Conservation (phyloP, 352 stramenopile species). For the Globisporangium canariense region DNA sequence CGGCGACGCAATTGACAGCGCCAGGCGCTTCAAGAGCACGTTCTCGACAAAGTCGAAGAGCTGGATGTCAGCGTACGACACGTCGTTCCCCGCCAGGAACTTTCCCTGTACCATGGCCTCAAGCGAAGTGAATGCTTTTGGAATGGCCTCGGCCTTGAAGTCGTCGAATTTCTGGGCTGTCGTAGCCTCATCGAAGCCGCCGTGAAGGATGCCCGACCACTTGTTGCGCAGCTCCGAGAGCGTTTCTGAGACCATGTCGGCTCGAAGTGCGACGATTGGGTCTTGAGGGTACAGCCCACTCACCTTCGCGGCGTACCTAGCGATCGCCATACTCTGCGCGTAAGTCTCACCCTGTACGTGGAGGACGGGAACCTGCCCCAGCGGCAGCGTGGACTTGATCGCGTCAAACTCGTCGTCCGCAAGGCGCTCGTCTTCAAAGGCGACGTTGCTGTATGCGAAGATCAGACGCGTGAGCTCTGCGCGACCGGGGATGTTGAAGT, state of each 20-base stretch:
- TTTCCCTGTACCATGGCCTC: constrained; percentile 42
- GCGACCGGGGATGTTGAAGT: constrained; percentile 2
- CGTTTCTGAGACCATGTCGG: constrained; percentile 16
- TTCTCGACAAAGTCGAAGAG: constrained; percentile 20
- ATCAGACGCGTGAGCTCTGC: constrained; percentile 3
- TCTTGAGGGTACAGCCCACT: constrained; percentile 21
- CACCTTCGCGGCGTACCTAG: constrained; percentile 23
- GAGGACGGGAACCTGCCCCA: constrained; percentile 20
- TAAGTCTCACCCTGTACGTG: constrained; percentile 19
- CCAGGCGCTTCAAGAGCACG: background rate
- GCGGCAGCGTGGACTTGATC: constrained; percentile 6
- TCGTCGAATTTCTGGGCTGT: background rate
- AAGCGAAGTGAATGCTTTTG: constrained; percentile 21
- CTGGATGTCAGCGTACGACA: constrained; percentile 36
- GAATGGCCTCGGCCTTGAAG: background rate
- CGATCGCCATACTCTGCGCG: constrained; percentile 22
- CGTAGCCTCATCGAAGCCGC: background rate
- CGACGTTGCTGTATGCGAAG: background rate
- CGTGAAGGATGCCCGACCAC: constrained; percentile 2
- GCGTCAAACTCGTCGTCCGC: background rate
- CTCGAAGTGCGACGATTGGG: constrained; percentile 4
- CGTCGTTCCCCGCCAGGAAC: constrained; percentile 48
- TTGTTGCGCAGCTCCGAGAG: constrained; percentile 13
- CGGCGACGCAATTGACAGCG: background rate
- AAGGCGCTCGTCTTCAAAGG: background rate